These are phyloP conservation scores for Venustampulla echinocandica DNA, from an alignment of 495 filamentous ascomycete genomes.

Conservation along the genomic window DNA sequence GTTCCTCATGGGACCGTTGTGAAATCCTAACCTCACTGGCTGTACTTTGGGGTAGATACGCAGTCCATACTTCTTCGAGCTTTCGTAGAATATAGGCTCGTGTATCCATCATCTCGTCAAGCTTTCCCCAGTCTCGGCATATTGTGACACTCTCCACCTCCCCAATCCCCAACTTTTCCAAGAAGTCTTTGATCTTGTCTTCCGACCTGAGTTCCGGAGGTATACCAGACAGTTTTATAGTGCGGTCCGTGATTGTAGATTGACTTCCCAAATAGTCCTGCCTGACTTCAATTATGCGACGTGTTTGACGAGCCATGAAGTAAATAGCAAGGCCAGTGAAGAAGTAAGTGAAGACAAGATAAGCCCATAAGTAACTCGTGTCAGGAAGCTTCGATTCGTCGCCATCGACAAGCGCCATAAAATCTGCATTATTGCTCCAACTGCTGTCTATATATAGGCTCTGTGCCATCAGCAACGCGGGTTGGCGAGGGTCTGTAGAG, in stretches of 20 bases:
- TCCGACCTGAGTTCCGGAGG: conserved; percentile 72
- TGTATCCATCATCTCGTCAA: conserved; percentile 68
- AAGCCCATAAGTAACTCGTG: conserved; percentile 76
- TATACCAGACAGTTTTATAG: conserved; percentile 84
- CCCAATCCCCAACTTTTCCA: conserved; percentile 85
- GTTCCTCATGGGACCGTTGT: conserved; percentile 30
- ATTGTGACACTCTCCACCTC: conserved; percentile 84
- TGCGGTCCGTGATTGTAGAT: conserved; percentile 88
- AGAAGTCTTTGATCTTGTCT: conserved; percentile 72
- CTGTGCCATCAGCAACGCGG: neutral
- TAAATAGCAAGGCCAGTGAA: conserved; percentile 80
- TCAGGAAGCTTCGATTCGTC: conserved; percentile 28
- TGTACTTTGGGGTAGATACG: conserved; percentile 25
- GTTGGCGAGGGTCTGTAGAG: conserved; percentile 1
- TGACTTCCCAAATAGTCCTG: conserved; percentile 91
- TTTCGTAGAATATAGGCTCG: conserved; percentile 56
- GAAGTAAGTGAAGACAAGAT: conserved; percentile 82
- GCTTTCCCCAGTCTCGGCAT: conserved; percentile 76
- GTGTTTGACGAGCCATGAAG: conserved; percentile 71
- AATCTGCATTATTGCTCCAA: conserved; percentile 10
- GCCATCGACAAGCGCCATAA: conserved; percentile 3
- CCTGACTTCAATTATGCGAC: conserved; percentile 70
- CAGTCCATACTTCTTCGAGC: conserved; percentile 78
- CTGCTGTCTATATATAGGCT: neutral
- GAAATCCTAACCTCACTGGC: conserved; percentile 40